Base-by-base conservation (phyloP, 2,329 filamentous ascomycete species). In the Stagonosporopsis rhizophila region DNA sequence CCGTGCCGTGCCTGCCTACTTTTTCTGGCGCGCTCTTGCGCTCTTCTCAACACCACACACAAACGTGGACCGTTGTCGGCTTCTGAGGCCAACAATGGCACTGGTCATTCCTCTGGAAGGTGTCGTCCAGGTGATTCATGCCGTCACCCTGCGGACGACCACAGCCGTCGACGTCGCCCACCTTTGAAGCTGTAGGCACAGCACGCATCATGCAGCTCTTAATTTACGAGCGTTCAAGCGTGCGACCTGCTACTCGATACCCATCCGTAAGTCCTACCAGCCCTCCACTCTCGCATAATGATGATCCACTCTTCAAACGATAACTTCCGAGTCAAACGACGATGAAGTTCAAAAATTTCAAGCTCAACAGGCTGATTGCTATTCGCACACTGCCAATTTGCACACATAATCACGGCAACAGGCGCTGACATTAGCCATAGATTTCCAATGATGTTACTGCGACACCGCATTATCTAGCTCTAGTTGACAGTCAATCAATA, bases 351-450 rank as follows among this genome's bases (percentile, higher is more conserved):
- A 71, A 73, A 68, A 75, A 75, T 72, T 19, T 82, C 80, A 82
- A 82, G 80, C 81, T 83, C 80, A 82, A 82, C 80, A 82, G 77
- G 79, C 79, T 83, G 81, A 83, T 74, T 60, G 52, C 57, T 39
- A 25, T 51, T 49, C 34, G 38, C 14, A 41, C n/a, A 28, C 20
- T 51, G 22, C 53, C 52, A 35, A 45, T 35, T 45, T 32, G 15
- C 46, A 15, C 30, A 28, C 15, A 15, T n/a, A 37, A 7, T 27
- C 12, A 42, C 6, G 22, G 30, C 28, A 30, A 52, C 50, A 46
- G 35, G 32, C 41, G 56, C 67, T 69, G 55, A 69, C 62, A 49
- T n/a, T 19, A 47, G 54, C 52, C 37, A 19, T 45, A 52, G 55
- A 15, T 49, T 37, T 17, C 23, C 19, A 44, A 9, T 14, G n/a